Evolutionary conservation across 176 grass and related monocot species (phyloP), one percentile per base, ranked within the genome.

Genomic region (Typha latifolia): DNA sequence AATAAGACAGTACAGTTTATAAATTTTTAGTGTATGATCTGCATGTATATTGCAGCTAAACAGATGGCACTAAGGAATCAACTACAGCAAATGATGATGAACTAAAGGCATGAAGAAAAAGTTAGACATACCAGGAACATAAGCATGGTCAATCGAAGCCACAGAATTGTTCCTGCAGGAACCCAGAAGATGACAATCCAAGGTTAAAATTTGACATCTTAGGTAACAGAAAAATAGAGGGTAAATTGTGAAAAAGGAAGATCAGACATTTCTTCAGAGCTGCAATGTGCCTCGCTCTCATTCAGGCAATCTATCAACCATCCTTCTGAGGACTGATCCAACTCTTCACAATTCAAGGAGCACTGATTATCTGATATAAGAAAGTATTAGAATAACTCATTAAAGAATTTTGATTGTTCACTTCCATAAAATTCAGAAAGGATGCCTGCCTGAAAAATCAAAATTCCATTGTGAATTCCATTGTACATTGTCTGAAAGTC

Each of bases 241-340:
- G 53, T 2, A 59, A 59, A 59, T 22, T 59, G 53, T 12, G 8
- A 59, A 16, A 59, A 59, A 59, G 13, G 16, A 59, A 59, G 47
- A 29, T 51, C 73, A 66, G 63, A 99, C 94, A 78, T 78, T 81
- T 90, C 87, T 81, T 93, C 81, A 51, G 61, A 69, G 11, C 14
- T 68, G 29, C 78, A 72, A 10, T n/a, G n/a, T 63, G 67, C 63
- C 51, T 87, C 79, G n/a, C 63, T 82, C 26, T 90, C 83, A 81
- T 90, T 78, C 14, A 85, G 77, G 73, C 74, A 93, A 68, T 85
- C 69, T 16, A 81, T 73, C 53, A 99, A 59, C 89, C 89, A 90
- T 49, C 81, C 89, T 77, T 90, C 86, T 52, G 90, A 67, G 64
- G 84, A 48, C 77, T 95, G 80, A 51, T 87, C 81, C 67, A 79